A percentile compares a stretch with the other conserved stretches of the same genome.
Evolutionary conservation across 2,329 filamentous ascomycete genomes (phyloP).

Genomic region (Sporothrix pallida): DNA sequence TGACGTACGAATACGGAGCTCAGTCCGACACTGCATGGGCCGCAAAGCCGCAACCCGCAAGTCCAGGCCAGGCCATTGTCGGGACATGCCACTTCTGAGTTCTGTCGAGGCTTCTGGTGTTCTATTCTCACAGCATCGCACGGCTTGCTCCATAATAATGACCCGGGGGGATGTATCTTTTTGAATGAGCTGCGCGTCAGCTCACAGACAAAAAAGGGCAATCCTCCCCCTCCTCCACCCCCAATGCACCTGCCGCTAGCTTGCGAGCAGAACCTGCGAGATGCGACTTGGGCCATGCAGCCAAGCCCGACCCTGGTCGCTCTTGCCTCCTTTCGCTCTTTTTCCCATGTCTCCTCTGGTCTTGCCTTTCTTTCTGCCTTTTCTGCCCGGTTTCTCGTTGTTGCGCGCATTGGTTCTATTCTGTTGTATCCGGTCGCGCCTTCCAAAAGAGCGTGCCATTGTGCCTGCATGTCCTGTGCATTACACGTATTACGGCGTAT

Average conservation of each 20-base stretch:
- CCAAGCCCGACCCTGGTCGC: slow-evolving; percentile 29
- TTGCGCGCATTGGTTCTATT: neutral
- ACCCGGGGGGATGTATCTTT: neutral
- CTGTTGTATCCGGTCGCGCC: slow-evolving; percentile 12
- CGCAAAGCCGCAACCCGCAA: slow-evolving; percentile 10
- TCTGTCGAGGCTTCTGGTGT: neutral
- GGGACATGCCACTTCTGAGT: neutral
- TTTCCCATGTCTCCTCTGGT: slow-evolving; percentile 3
- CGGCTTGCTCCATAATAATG: slow-evolving; percentile 16
- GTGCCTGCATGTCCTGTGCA: neutral
- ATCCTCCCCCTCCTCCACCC: slow-evolving; percentile 17
- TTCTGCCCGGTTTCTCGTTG: slow-evolving; percentile 5
- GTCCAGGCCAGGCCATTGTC: slow-evolving; percentile 4
- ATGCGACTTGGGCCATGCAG: slow-evolving; percentile 30
- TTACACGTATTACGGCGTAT: neutral
- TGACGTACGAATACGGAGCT: slow-evolving; percentile 12
- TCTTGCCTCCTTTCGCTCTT: slow-evolving; percentile 19
- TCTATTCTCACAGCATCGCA: slow-evolving; percentile 21
- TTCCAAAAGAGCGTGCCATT: neutral
- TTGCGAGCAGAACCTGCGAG: slow-evolving; percentile 26
- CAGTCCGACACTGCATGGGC: slow-evolving; percentile 18
- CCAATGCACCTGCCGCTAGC: slow-evolving; percentile 26
- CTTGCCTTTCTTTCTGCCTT: neutral
- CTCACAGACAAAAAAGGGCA: slow-evolving; percentile 26
- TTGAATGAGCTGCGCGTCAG: slow-evolving; percentile 24